Evolutionary conservation across 768 basidiomycete species (phyloP), one percentile per base, ranked within the genome.

Genomic region (Chlorophyllum brunneum): DNA sequence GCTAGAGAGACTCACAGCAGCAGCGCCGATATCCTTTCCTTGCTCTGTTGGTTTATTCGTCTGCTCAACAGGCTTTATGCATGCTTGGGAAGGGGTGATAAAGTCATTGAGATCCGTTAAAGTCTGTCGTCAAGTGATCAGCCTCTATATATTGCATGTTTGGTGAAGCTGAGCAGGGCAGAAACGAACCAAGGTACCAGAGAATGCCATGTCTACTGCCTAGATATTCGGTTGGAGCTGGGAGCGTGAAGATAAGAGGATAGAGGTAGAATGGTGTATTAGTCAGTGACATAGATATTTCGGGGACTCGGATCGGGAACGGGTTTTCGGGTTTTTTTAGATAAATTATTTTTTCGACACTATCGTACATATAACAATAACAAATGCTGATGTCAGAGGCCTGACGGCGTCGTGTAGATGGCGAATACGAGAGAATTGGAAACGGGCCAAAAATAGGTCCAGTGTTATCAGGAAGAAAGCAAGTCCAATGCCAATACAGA

Each of bases 41-140:
- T 60, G 57, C 23, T 68, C 54, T 2, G 57, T 47, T 8, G 59
- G 62, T 18, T 59, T 65, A 58, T 76, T 71, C 4, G 62, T 52
- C 54, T 79, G 66, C 71, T 79, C 66, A 20, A 98, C 92, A 0
- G 97, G 95, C 63, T 98, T 97, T 70, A 98, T 98, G 69, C 97
- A 99, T 16, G 89, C 89, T 70, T 98, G 95, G 1, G 93, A 88
- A 1, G 97, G 97, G 0, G 92, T 88, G 37, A 99, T 91, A 67
- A 94, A 99, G 69, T 98, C 97, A 66, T 98, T 98, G 44, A 98
- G 78, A 69, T 95, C 95, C 16, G 92, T 92, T 41, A 98, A 72
- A 7, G 88, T 94, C 92, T 94, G 47, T 27, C 2, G 27, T 22
- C 18, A 23, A 40, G 22, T 22, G 47, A 39, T 41, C 22, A 31